Evolutionary conservation across 192 early-diverging fungal species (phyloP).

Genomic region (Hyaloraphidium curvatum): DNA sequence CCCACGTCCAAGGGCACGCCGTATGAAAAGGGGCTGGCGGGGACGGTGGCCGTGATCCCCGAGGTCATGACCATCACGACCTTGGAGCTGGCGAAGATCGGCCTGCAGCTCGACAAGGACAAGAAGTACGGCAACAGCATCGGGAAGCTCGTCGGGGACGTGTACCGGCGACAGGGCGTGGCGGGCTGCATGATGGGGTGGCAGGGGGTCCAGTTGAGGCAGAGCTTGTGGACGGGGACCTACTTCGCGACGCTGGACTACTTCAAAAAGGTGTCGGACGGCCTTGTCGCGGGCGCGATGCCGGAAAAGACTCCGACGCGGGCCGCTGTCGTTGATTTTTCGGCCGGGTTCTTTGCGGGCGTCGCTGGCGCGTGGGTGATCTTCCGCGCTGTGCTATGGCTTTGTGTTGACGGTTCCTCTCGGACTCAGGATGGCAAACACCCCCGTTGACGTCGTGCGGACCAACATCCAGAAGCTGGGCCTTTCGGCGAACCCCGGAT

Average conservation of each 20-base stretch:
- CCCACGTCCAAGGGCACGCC: slow-evolving; percentile 1
- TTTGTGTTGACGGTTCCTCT: background rate
- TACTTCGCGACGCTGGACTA: slow-evolving; percentile 2
- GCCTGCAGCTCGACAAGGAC: background rate
- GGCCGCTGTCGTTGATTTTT: background rate
- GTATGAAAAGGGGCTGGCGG: background rate
- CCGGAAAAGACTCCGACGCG: background rate
- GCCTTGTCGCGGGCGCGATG: background rate
- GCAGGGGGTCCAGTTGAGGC: slow-evolving; percentile 2
- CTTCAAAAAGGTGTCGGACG: background rate
- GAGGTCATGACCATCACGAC: background rate
- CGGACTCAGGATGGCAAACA: background rate
- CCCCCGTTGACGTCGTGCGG: background rate
- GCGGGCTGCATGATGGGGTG: background rate
- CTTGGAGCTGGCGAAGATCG: slow-evolving; percentile 1
- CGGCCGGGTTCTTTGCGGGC: background rate
- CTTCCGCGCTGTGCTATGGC: too few relatives aligned
- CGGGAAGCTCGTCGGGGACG: background rate
- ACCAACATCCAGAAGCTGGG: background rate
- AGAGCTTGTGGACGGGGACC: slow-evolving; percentile 3
- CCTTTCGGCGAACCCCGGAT: background rate
- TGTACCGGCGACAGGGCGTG: background rate
- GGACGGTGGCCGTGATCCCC: background rate
- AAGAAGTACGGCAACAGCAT: slow-evolving; percentile 1
- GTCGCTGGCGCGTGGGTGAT: too few relatives aligned